Evolutionary conservation across 306 rosid genomes (phyloP), one percentile per base, ranked within the genome.

Genomic region (Cucurbita moschata): DNA sequence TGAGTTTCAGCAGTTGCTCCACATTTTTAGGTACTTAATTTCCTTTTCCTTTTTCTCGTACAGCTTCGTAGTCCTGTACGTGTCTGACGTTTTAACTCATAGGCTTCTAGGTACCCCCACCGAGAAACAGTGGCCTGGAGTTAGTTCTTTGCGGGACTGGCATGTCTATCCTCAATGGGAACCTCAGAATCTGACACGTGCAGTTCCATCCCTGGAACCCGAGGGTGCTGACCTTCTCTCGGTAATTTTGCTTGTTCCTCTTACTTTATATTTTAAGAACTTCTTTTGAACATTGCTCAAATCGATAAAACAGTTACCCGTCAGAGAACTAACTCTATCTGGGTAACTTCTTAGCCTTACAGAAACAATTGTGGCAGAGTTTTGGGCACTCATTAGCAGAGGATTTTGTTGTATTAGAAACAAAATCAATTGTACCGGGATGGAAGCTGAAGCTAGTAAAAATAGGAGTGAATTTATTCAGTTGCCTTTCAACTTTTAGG

Each of bases 131-230:
- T 94, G 98, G 98, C 89, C 95, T 0, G 97, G 98, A 53, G 98
- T 94, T 79, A 80, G 86, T 77, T 73, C 90, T 61, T 75, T 94
- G 74, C 83, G 95, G 71, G 98, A 94, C 67, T 94, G 97, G 99
- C 97, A 94, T 79, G 89, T 83, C 61, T 94, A 91, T 81, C 99
- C 97, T 4, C 85, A 76, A 13, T 91, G 99, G 99, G 89, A 90
- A 76, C 81, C 84, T n/a, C 88, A 94, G 77, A 84, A 66, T 71
- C 84, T 94, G 83, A 83, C 89, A 16, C 86, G 92, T 53, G 83
- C 88, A 30, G 97, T 94, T 74, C 96, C 99, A 10, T 15, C 91
- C 21, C 72, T 94, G 63, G 87, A 85, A 77, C 70, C 92, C 18
- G 96, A 90, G 1, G 99, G 96, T 14, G 81, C 87, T 55, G 96